Evolutionary conservation across 345 rosid genomes (phyloP), one percentile per base, ranked within the genome.

Genomic region (Alliaria petiolata): DNA sequence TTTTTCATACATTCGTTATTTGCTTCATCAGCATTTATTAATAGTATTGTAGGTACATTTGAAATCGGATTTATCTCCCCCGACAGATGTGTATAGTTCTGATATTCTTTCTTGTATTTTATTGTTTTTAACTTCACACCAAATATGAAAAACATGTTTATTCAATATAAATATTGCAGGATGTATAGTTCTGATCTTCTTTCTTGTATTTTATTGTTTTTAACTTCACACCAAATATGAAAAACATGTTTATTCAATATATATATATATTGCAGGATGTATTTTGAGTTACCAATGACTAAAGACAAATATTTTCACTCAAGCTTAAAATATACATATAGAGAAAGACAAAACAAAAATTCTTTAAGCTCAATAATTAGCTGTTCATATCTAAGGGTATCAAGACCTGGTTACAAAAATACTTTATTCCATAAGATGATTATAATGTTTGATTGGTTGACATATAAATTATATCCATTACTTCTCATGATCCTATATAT

Each of bases 401-500:
- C 76, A 62, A n/a, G 76, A 63, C 76, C 31, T 22, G 56, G 76
- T 72, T 44, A 54, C 57, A 54, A 43, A 52, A 11, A 44, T 34
- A 35, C 5, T 28, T 64, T 72, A 54, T 44, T 44, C 42, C 25
- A 35, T n/a, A 22, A 40, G 26, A 71, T 72, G 47, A 26, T 63
- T 72, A 44, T 53, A 55, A 44, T 59, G 45, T 20, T 45, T 64
- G 16, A 64, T 56, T 55, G 40, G 71, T 65, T 64, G 30, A 36
- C 22, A 63, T 63, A 62, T 54, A 25, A 64, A 56, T 53, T 39
- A 72, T 72, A 64, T 72, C 71, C 71, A 72, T 65, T 36, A 64
- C 71, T 65, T 65, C 51, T 56, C 77, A 72, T 72, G 77, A 72
- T 72, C 54, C 28, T 74, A 58, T 74, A 58, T 65, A 65, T 65